These are phyloP conservation scores for Lentithecium fluviatile DNA, from an alignment of 495 filamentous ascomycete species.

Conservation along the genomic window DNA sequence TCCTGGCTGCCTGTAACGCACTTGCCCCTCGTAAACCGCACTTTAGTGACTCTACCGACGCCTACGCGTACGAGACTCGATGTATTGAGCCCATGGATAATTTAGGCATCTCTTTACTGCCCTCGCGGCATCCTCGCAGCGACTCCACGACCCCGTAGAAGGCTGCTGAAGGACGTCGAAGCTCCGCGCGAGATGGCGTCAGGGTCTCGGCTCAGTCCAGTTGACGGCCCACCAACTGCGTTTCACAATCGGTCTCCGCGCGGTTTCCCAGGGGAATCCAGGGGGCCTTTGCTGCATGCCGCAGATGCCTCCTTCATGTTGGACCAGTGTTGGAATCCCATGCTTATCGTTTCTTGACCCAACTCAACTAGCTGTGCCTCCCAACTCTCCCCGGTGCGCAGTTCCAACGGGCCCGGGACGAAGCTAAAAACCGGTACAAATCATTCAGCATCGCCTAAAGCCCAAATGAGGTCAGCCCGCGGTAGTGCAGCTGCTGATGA, in stretches of 20 bases:
- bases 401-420: neutral
- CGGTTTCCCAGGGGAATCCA: neutral
- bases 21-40: neutral
- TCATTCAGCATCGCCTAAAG: neutral
- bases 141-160: neutral
- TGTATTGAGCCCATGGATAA: neutral
- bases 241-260: conserved; percentile 17
- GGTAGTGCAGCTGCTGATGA: neutral
- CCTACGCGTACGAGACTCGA: neutral
- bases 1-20: neutral
- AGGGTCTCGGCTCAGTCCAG: neutral
- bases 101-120: neutral
- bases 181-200: neutral
- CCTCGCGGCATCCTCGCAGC: neutral
- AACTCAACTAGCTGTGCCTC: neutral
- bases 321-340: neutral
- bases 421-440: neutral
- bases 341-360: conserved; percentile 5
- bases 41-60: neutral
- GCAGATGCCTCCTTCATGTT: neutral
- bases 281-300: neutral
- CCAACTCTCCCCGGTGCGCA: neutral
- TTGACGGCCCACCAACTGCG: conserved; percentile 13
- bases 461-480: neutral
- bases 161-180: too few species aligned